phyloP scores from a whole-genome alignment of 768 basidiomycete species.

The Xerocomellus amylosporus region DNA sequence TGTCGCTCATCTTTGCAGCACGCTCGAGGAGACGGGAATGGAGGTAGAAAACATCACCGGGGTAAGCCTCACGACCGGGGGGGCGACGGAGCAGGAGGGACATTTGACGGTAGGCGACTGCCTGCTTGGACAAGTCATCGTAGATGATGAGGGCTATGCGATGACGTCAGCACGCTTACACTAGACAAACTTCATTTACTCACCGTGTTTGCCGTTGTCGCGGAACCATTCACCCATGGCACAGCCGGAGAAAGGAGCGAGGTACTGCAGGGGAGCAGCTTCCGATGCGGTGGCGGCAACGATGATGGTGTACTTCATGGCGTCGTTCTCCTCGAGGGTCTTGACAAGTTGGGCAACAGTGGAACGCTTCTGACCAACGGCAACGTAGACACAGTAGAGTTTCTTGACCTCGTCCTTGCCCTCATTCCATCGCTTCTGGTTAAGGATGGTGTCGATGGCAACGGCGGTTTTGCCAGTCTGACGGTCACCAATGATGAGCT shows the following conservation, averaged over 20 bases:
- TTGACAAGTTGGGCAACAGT: slow-evolving; percentile 99
- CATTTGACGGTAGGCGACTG: slow-evolving; percentile 99
- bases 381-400: slow-evolving; percentile 99
- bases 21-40: slow-evolving; percentile 99
- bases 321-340: slow-evolving; percentile 99
- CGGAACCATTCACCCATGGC: slow-evolving; percentile 99
- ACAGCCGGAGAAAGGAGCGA: slow-evolving; percentile 99
- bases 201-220: slow-evolving; percentile 99
- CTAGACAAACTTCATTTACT: slow-evolving; percentile 20
- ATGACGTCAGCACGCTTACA: slow-evolving; percentile 14
- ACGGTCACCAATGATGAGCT: slow-evolving; percentile 99
- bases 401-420: slow-evolving; percentile 96
- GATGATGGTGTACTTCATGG: slow-evolving; percentile 99
- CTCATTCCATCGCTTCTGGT: slow-evolving; percentile 99
- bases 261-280: slow-evolving; percentile 98
- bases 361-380: slow-evolving; percentile 98
- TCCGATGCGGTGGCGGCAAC: slow-evolving; percentile 99
- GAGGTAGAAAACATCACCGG: slow-evolving; percentile 99
- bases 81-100: slow-evolving; percentile 99
- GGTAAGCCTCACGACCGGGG: slow-evolving; percentile 99
- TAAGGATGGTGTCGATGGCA: slow-evolving; percentile 99
- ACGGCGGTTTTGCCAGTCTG: slow-evolving; percentile 99
- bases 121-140: slow-evolving; percentile 99
- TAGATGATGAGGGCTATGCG: slow-evolving; percentile 89
- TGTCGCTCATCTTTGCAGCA: slow-evolving; percentile 99